Evolutionary conservation across 495 filamentous ascomycete genomes (phyloP).

Genomic region (Penicillium malachiteum): DNA sequence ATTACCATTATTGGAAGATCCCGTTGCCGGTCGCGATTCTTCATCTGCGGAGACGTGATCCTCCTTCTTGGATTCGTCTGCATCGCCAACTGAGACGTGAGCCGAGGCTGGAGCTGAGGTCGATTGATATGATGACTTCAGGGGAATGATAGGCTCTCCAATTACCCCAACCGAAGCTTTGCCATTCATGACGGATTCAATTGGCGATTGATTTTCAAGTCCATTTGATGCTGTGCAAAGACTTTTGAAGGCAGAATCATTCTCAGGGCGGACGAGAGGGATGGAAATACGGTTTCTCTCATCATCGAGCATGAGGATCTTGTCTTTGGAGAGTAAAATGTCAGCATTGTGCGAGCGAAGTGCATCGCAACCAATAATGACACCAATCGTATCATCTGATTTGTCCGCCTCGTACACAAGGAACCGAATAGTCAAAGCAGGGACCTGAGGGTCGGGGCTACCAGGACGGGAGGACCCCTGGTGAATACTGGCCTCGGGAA

Average conservation of each 20-base stretch:
- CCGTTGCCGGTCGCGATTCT: constrained; percentile 2
- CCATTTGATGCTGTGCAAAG: constrained; percentile 58
- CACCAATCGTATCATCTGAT: constrained; percentile 61
- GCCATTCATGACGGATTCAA: constrained; percentile 16
- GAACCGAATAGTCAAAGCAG: constrained; percentile 74
- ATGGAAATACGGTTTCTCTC: constrained; percentile 86
- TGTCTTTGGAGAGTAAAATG: constrained; percentile 86
- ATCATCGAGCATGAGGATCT: constrained; percentile 81
- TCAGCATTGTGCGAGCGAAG: constrained; percentile 86
- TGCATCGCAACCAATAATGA: constrained; percentile 85
- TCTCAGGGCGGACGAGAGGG: constrained; percentile 90
- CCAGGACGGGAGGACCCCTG: constrained; percentile 68
- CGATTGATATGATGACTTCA: constrained; percentile 19
- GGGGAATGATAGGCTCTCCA: constrained; percentile 17
- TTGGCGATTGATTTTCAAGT: constrained; percentile 9
- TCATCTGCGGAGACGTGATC: neutral
- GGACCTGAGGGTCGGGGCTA: constrained; percentile 77
- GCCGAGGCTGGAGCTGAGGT: constrained; percentile 24
- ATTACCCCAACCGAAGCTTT: constrained; percentile 30
- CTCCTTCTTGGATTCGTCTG: constrained; percentile 39
- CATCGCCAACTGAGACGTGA: constrained; percentile 30
- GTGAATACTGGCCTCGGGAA: constrained; percentile 85
- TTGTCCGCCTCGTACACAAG: constrained; percentile 59
- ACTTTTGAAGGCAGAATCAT: constrained; percentile 74
- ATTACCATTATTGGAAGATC: constrained; percentile 25